Evolutionary conservation across 2,329 filamentous ascomycete genomes (phyloP).

Genomic region (Blastomyces emzantsi): DNA sequence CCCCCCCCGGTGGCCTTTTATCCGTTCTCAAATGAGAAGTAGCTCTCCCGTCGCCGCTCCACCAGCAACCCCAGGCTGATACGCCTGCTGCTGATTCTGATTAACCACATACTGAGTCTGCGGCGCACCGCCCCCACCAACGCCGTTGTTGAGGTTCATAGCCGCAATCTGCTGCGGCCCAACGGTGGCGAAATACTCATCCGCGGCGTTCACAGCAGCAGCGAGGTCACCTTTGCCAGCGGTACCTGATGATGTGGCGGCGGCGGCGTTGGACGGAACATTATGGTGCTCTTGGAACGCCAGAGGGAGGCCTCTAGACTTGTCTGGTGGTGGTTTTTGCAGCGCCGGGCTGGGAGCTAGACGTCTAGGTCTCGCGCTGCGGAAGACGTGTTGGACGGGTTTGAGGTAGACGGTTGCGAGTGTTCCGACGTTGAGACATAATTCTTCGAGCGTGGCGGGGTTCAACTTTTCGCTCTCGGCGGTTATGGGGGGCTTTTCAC

Average conservation of each 20-base stretch:
- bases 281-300: conserved; percentile 33
- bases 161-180: conserved; percentile 63
- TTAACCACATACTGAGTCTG: conserved; percentile 60
- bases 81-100: conserved; percentile 68
- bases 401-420: conserved; percentile 96
- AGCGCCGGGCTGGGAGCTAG: conserved; percentile 77
- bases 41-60: conserved; percentile 61
- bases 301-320: conserved; percentile 26
- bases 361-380: conserved; percentile 69
- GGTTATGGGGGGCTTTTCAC: conserved; percentile 91
- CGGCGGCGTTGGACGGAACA: conserved; percentile 22
- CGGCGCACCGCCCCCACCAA: conserved; percentile 48
- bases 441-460: conserved; percentile 82
- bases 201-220: conserved; percentile 72
- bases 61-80: conserved; percentile 58
- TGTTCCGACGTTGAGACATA: conserved; percentile 93
- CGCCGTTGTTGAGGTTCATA: conserved; percentile 57
- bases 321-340: conserved; percentile 56
- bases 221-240: conserved; percentile 46
- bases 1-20: not conserved
- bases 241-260: conserved; percentile 17
- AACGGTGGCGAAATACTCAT: conserved; percentile 80
- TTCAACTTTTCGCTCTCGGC: conserved; percentile 94
- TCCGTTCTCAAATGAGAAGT: conserved; percentile 32
- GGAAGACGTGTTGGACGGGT: conserved; percentile 94